These are phyloP conservation scores for Nepenthes mirabilis DNA, from an alignment of 148 eudicot genomes.

Conservation along the genomic window DNA sequence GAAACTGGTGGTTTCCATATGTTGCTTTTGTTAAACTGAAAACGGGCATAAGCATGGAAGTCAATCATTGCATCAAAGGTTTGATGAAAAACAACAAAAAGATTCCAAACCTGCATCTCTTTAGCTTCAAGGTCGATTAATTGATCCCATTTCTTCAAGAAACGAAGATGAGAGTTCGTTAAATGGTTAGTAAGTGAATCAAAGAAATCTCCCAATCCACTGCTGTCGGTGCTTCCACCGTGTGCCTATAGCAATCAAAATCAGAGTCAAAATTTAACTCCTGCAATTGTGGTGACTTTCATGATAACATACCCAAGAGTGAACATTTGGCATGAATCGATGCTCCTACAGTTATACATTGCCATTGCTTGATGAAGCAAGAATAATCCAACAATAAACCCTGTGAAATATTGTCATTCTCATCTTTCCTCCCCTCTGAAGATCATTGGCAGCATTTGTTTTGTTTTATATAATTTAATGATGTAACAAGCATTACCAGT, in stretches of 20 bases:
- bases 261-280: conserved; percentile 1
- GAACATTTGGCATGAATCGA: not conserved
- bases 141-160: conserved; percentile 76
- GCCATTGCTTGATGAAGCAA: too few species aligned
- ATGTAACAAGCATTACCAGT: too few species aligned
- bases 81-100: not conserved
- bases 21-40: conserved; percentile 39
- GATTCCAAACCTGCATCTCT: conserved; percentile 52
- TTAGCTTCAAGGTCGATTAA: conserved; percentile 87
- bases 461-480: too few species aligned
- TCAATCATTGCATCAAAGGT: not conserved
- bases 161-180: conserved; percentile 42
- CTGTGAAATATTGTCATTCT: too few species aligned
- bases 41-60: conserved; percentile 8
- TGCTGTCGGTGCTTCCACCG: conserved; percentile 75
- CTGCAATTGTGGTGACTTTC: not conserved
- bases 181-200: conserved; percentile 70
- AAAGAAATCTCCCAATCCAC: conserved; percentile 71
- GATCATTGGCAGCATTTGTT: too few species aligned
- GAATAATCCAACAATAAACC: too few species aligned
- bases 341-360: too few species aligned
- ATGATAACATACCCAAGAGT: not conserved
- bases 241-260: conserved; percentile 42
- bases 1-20: conserved; percentile 29
- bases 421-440: too few species aligned